Evolutionary conservation across 176 grass and related monocot species (phyloP), one percentile per base, ranked within the genome.

Genomic region (Musa acuminata): DNA sequence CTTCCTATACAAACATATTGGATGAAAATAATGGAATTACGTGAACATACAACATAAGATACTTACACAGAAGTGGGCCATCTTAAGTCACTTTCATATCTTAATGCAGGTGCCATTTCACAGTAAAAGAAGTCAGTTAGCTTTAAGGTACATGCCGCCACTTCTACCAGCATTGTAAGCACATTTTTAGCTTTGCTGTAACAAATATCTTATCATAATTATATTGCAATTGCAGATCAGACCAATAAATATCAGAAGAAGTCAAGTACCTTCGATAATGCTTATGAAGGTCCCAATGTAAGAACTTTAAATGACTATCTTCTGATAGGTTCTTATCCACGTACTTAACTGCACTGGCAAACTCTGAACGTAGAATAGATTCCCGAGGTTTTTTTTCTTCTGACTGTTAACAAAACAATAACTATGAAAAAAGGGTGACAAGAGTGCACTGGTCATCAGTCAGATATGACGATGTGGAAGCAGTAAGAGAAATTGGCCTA

Each of bases 211-310:
- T 19, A 57, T 74, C 9, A 74, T 9, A 57, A 17, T 57, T 55
- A 10, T 27, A 24, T 8, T 6, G 53, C 7, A 27, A 55, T 19
- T 10, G 10, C 13, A 19, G 55, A 55, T 8, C 11, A 1, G 24
- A 64, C 49, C 8, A 49, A 43, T 50, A 19, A 7, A 81, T 64
- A 35, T 77, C 26, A 73, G n/a, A 85, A 17, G 16, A 16, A 60
- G 21, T 5, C 71, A n/a, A 80, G 68, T 85, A 98, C 90, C 90
- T 84, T 71, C 72, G 85, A 77, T 85, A 90, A 59, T 93, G 90
- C 69, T 88, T 75, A 75, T 98, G 83, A 78, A 98, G 89, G 87
- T 98, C 94, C 90, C 90, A 98, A 75, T 98, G 94, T 74, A 98
- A 83, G 82, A 85, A 98, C 78, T 67, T 89, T 19, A 98, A 72